Percentiles rank a stretch among this genome's conserved stretches.
phyloP scores from a whole-genome alignment of 140 eudicot genomes.

The Erigeron philadelphicus region DNA sequence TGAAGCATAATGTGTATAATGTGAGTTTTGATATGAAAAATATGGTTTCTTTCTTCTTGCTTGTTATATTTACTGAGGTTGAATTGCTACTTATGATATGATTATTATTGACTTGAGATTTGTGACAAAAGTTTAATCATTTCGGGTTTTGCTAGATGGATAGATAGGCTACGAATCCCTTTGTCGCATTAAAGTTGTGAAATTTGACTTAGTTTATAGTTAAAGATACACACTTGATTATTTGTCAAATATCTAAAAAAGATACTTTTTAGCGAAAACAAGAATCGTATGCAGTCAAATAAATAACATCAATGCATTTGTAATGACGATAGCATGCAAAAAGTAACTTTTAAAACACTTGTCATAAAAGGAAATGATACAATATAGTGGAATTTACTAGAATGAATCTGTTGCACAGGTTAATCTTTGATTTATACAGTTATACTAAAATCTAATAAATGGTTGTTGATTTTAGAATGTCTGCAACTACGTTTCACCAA shows the following conservation, averaged over 20 bases:
- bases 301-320: neutral
- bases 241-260: neutral
- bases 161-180: no score
- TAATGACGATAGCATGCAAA: neutral
- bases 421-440: neutral
- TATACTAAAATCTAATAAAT: conserved; percentile 8
- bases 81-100: conserved; percentile 5
- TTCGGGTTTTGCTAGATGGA: neutral
- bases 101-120: neutral
- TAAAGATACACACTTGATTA: neutral
- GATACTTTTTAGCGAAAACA: neutral
- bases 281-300: neutral
- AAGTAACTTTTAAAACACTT: neutral
- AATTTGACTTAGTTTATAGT: neutral
- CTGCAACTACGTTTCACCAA: conserved; percentile 55
- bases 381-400: neutral
- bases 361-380: neutral
- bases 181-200: neutral
- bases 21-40: neutral
- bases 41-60: neutral
- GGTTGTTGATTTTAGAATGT: conserved; percentile 49
- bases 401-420: conserved; percentile 2
- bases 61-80: conserved; percentile 2
- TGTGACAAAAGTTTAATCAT: neutral
- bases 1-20: neutral